phyloP scores from a whole-genome alignment of 495 filamentous ascomycete genomes.

The Entonaema liquescens region DNA sequence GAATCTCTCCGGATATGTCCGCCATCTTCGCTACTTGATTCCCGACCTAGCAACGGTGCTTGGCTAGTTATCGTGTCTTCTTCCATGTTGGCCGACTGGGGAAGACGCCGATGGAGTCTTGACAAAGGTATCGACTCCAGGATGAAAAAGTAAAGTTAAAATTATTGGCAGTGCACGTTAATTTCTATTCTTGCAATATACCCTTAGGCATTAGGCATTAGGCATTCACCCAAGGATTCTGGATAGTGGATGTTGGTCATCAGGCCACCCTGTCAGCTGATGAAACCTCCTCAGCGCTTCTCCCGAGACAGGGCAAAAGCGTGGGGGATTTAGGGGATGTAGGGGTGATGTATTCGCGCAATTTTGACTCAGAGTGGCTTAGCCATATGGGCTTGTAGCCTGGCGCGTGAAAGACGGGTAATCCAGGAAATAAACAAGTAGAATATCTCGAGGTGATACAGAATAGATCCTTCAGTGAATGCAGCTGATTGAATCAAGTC shows the following conservation, averaged over 20 bases:
- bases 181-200: constrained; percentile 10
- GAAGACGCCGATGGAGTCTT: constrained; percentile 37
- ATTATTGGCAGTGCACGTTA: not conserved
- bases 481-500: constrained; percentile 10
- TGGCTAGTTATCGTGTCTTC: constrained; percentile 37
- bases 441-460: not conserved
- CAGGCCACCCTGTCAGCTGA: constrained; percentile 38
- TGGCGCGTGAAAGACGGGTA: not conserved
- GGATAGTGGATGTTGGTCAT: constrained; percentile 18
- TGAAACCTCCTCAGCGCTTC: constrained; percentile 28
- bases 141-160: not conserved
- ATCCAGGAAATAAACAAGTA: not conserved
- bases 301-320: constrained; percentile 3
- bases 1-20: constrained; percentile 32
- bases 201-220: too few relatives aligned
- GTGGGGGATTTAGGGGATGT: not conserved
- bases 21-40: constrained; percentile 27
- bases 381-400: not conserved
- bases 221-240: constrained; percentile 5
- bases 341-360: constrained; percentile 10
- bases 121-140: constrained; percentile 32
- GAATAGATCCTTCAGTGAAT: not conserved
- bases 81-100: constrained; percentile 36
- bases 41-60: constrained; percentile 38
- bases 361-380: constrained; percentile 7